A percentile compares a stretch with the other conserved stretches of the same genome.
Evolutionary conservation across 2,329 filamentous ascomycete genomes (phyloP).

Genomic region (Madurella fahalii): DNA sequence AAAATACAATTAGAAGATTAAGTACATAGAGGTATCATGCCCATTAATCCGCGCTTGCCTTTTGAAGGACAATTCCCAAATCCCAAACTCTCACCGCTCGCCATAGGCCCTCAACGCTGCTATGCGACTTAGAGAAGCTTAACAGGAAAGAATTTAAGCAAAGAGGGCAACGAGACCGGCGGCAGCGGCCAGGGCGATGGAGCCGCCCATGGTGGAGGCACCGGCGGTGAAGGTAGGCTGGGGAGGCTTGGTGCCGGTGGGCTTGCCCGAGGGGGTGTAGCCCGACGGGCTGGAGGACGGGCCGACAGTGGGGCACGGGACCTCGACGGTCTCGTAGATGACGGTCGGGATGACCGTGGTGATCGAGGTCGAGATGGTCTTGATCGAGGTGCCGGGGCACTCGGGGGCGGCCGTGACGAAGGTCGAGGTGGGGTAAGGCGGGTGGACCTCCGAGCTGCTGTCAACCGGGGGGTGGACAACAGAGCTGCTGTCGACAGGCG

Average conservation of each 20-base stretch:
- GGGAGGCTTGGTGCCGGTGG: slow-evolving; percentile 29
- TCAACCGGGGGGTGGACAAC: slow-evolving; percentile 16
- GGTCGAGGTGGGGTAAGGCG: slow-evolving; percentile 21
- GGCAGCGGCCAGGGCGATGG: slow-evolving; percentile 50
- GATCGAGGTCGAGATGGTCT: slow-evolving; percentile 52
- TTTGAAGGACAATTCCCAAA: slow-evolving; percentile 9
- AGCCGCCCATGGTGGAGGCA: slow-evolving; percentile 51
- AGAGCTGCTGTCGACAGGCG: slow-evolving; percentile 18
- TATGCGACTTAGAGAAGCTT: neutral
- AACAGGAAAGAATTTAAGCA: slow-evolving; percentile 39
- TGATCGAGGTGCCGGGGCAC: slow-evolving; percentile 41
- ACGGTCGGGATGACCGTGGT: slow-evolving; percentile 54
- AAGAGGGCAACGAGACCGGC: slow-evolving; percentile 53
- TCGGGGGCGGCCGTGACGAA: slow-evolving; percentile 22
- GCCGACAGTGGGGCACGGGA: slow-evolving; percentile 39
- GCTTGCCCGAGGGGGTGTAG: slow-evolving; percentile 27
- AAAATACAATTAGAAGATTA: slow-evolving; percentile 47
- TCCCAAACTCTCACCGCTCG: neutral
- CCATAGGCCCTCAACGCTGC: neutral
- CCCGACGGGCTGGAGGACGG: slow-evolving; percentile 20
- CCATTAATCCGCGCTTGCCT: slow-evolving; percentile 15
- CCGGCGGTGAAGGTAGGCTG: slow-evolving; percentile 43
- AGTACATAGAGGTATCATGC: slow-evolving; percentile 36
- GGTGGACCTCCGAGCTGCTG: slow-evolving; percentile 28
- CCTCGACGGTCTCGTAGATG: slow-evolving; percentile 46